Evolutionary conservation across 2,329 filamentous ascomycete species (phyloP).

Genomic region (Claviceps sp.): DNA sequence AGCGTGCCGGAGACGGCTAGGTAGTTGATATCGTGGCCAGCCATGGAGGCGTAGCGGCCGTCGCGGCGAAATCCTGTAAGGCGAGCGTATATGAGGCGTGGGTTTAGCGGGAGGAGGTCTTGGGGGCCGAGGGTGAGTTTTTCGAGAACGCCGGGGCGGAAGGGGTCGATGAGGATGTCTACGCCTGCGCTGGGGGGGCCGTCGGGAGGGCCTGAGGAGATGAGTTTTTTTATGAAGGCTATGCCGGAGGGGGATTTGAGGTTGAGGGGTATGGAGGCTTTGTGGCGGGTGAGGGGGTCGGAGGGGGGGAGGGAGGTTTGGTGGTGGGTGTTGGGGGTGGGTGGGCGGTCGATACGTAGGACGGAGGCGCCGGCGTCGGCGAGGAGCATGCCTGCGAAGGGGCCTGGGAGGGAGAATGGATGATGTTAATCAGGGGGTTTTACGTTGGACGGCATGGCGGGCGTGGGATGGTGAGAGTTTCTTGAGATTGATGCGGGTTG

Average conservation of each 20-base stretch:
- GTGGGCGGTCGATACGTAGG: constrained; percentile 65
- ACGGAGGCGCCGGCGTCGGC: constrained; percentile 82
- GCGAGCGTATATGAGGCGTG: constrained; percentile 64
- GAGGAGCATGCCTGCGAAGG: constrained; percentile 78
- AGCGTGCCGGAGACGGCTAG: constrained; percentile 76
- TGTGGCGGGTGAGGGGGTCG: constrained; percentile 65
- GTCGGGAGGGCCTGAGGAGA: constrained; percentile 23
- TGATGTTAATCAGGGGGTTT: neutral
- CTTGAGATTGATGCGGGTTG: no score
- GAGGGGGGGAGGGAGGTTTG: constrained; percentile 9
- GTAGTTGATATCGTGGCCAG: constrained; percentile 94
- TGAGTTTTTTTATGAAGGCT: constrained; percentile 51
- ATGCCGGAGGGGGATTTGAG: constrained; percentile 55
- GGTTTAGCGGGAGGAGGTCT: constrained; percentile 53
- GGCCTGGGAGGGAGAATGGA: constrained; percentile 37
- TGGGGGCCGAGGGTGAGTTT: constrained; percentile 65
- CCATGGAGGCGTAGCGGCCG: constrained; percentile 76
- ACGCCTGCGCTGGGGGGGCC: constrained; percentile 37
- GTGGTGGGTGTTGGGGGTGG: constrained; percentile 15
- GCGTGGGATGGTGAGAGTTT: no score
- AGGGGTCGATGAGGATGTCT: constrained; percentile 86
- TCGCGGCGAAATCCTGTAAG: constrained; percentile 86
- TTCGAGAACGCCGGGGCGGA: constrained; percentile 82
- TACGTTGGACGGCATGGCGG: no score
- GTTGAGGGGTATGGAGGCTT: constrained; percentile 67